These are phyloP conservation scores for Didymella exigua DNA, from an alignment of 2,329 filamentous ascomycete genomes.

Conservation along the genomic window DNA sequence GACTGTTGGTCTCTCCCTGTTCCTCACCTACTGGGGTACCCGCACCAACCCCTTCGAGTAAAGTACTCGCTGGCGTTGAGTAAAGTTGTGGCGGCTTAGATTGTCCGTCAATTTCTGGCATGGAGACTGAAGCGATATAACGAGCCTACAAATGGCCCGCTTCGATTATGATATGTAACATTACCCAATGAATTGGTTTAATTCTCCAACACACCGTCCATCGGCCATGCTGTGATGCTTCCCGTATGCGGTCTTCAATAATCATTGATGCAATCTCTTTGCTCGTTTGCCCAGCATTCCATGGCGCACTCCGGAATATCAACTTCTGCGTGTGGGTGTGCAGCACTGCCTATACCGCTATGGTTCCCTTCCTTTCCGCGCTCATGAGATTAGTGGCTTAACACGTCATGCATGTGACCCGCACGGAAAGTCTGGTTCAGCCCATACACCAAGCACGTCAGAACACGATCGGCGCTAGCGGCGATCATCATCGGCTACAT, in stretches of 20 bases:
- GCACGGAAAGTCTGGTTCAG: not conserved
- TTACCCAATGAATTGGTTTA: slow-evolving; percentile 28
- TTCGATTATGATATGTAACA: slow-evolving; percentile 40
- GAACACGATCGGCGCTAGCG: slow-evolving; percentile 13
- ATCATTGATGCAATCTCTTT: too few species aligned
- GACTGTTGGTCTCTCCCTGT: slow-evolving; percentile 87
- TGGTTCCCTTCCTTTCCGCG: not conserved
- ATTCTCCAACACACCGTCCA: slow-evolving; percentile 1
- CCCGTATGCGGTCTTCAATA: not conserved
- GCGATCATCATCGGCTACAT: slow-evolving; percentile 3
- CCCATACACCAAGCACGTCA: slow-evolving; percentile 15
- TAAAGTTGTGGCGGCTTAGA: slow-evolving; percentile 36
- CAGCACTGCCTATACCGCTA: not conserved
- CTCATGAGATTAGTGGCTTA: not conserved
- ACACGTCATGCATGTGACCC: slow-evolving; percentile 6
- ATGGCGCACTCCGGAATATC: not conserved
- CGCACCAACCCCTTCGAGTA: slow-evolving; percentile 91
- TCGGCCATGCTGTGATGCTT: not conserved
- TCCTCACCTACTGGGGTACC: slow-evolving; percentile 98
- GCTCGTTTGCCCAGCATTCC: not conserved
- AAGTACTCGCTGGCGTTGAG: slow-evolving; percentile 35
- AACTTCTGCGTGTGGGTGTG: not conserved
- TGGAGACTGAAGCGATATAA: slow-evolving; percentile 33
- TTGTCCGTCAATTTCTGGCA: slow-evolving; percentile 27
- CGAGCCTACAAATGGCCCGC: slow-evolving; percentile 22